phyloP scores from a whole-genome alignment of 2,329 filamentous ascomycete species.

The Neurospora sp. region DNA sequence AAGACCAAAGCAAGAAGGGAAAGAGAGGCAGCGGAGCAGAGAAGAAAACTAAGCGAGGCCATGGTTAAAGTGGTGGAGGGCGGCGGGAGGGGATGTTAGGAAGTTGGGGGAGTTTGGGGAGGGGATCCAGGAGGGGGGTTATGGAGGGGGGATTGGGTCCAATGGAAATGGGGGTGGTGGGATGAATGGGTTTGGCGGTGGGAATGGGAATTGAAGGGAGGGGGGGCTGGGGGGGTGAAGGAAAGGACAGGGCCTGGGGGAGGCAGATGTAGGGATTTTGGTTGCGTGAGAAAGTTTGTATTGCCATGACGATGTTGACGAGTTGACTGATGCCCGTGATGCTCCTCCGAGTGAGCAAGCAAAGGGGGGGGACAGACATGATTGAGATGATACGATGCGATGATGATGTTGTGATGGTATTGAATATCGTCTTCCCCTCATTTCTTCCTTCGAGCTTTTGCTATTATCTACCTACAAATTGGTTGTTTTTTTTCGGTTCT shows the following conservation, averaged over 20 bases:
- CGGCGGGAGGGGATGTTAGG: slow-evolving; percentile 58
- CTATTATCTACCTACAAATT: neutral
- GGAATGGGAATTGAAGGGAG: neutral
- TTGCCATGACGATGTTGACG: neutral
- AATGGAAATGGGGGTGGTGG: neutral
- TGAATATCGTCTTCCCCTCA: neutral
- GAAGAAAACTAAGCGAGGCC: slow-evolving; percentile 57
- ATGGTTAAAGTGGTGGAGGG: slow-evolving; percentile 57
- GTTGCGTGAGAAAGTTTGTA: neutral
- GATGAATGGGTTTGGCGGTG: too few relatives aligned
- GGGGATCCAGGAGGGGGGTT: neutral
- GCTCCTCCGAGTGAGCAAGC: neutral
- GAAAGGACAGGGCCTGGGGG: too few relatives aligned
- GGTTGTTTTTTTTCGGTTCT: neutral
- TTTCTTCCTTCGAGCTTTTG: neutral
- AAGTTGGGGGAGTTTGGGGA: slow-evolving; percentile 32
- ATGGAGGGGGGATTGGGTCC: neutral
- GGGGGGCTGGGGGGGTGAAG: too few relatives aligned
- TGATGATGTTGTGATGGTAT: neutral
- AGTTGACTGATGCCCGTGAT: neutral
- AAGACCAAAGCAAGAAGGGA: slow-evolving; percentile 94
- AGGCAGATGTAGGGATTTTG: neutral
- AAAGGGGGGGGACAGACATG: neutral
- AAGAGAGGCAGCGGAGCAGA: slow-evolving; percentile 73
- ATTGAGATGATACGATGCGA: neutral